Percentiles rank a stretch among this genome's conserved stretches.
phyloP scores from a whole-genome alignment of 805 yeast species.

The Cyberlindnera mycetangii region DNA sequence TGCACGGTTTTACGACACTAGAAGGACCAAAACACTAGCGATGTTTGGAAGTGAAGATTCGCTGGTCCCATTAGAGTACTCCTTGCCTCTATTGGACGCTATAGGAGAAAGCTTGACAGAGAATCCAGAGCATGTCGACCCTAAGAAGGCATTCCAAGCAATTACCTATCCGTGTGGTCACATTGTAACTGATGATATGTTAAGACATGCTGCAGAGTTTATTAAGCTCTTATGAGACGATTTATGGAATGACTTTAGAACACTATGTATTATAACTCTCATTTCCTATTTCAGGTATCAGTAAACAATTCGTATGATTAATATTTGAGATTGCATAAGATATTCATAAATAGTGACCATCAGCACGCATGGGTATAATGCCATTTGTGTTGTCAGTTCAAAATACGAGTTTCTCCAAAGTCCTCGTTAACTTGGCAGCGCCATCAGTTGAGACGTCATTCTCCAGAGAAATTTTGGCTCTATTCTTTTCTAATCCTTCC shows the following conservation, averaged over 20 bases:
- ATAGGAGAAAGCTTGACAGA: neutral
- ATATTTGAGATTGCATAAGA: too few relatives aligned
- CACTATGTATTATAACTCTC: too few relatives aligned
- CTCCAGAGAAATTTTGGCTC: constrained; percentile 64
- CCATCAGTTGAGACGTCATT: constrained; percentile 52
- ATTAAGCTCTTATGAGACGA: neutral
- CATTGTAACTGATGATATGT: constrained; percentile 21
- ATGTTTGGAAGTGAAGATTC: constrained; percentile 22
- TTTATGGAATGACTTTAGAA: too few relatives aligned
- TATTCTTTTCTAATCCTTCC: constrained; percentile 75
- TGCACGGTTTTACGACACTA: constrained; percentile 10
- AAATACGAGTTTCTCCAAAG: constrained; percentile 63
- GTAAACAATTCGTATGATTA: too few relatives aligned
- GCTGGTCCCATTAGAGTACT: constrained; percentile 13
- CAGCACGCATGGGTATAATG: too few relatives aligned
- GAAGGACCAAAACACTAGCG: constrained; percentile 17
- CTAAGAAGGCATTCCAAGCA: constrained; percentile 12
- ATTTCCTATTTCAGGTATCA: too few relatives aligned
- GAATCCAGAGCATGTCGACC: constrained; percentile 4
- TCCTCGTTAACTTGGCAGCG: constrained; percentile 58
- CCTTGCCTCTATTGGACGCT: constrained; percentile 15
- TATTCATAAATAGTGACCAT: too few relatives aligned
- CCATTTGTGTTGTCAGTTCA: constrained; percentile 23
- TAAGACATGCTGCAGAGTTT: constrained; percentile 8
- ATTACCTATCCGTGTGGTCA: constrained; percentile 19